A percentile compares a stretch with the other conserved stretches of the same genome.
Conservation (phyloP, 371 early-diverging fungal genomes). For the Zancudomyces culisetae region DNA sequence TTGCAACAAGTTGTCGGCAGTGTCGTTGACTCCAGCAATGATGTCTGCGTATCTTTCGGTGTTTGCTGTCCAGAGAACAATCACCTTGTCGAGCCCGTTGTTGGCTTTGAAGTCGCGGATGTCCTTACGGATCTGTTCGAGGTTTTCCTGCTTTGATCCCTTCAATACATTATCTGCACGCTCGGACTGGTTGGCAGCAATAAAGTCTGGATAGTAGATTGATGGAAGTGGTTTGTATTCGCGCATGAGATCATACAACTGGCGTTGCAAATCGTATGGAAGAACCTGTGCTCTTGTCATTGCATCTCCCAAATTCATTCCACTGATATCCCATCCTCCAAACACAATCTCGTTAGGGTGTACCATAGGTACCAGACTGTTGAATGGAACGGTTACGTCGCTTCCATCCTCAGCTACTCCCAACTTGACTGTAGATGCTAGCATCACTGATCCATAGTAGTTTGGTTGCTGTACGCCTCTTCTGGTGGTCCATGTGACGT, state of each 20-base stretch:
- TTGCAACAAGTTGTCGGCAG: constrained; percentile 71
- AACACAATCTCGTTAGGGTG: constrained; percentile 87
- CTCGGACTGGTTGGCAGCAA: constrained; percentile 90
- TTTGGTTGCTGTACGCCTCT: constrained; percentile 76
- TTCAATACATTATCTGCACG: constrained; percentile 80
- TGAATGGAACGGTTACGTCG: constrained; percentile 79
- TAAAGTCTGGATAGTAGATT: constrained; percentile 90
- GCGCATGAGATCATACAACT: constrained; percentile 58
- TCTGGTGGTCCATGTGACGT: constrained; percentile 79
- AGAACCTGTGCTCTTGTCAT: constrained; percentile 88
- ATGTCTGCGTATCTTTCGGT: constrained; percentile 67
- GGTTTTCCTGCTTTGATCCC: constrained; percentile 69
- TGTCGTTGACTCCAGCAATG: constrained; percentile 83
- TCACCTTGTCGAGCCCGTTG: constrained; percentile 74
- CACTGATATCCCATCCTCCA: constrained; percentile 94
- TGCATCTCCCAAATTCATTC: constrained; percentile 62
- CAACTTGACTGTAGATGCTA: constrained; percentile 85
- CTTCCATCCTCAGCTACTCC: constrained; percentile 60
- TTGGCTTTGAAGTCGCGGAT: constrained; percentile 80
- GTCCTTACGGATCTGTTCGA: constrained; percentile 75
- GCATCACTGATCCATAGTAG: constrained; percentile 90
- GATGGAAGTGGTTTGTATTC: constrained; percentile 71
- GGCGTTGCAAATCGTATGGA: constrained; percentile 86
- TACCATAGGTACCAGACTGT: constrained; percentile 80
- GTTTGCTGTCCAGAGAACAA: constrained; percentile 96